Conservation (phyloP, 73 alveolate genomes). For the Paramecium octaurelia region DNA sequence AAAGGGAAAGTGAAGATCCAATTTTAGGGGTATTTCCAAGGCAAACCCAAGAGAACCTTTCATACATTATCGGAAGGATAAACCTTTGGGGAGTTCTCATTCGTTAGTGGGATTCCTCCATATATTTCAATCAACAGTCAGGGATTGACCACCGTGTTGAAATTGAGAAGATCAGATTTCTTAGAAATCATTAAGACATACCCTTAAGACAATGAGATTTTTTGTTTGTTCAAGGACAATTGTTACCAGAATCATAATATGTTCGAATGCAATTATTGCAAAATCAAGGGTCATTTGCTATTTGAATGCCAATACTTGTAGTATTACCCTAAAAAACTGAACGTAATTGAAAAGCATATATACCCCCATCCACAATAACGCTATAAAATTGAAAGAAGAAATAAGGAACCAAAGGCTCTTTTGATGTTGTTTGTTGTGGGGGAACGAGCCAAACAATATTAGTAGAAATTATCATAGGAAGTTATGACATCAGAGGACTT, state of each 20-base stretch:
- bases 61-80: constrained; percentile 1
- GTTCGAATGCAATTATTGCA: constrained; percentile 25
- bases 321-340: background rate
- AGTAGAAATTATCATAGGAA: background rate
- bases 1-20: constrained; percentile 24
- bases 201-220: constrained; percentile 12
- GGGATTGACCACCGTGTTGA: background rate
- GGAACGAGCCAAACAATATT: background rate
- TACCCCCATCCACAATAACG: background rate
- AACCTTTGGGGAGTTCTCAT: constrained; percentile 25
- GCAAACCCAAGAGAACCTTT: background rate
- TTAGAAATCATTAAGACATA: background rate
- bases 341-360: background rate
- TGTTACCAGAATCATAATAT: background rate
- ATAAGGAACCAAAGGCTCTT: background rate
- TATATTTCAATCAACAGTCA: background rate
- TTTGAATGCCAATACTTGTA: constrained; percentile 13
- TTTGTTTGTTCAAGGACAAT: background rate
- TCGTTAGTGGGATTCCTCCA: background rate
- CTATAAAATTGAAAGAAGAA: background rate
- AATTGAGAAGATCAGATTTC: constrained; percentile 28
- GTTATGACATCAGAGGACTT: constrained; percentile 26
- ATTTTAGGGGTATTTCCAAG: constrained; percentile 9
- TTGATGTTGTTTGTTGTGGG: background rate
- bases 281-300: background rate